phyloP scores from a whole-genome alignment of 73 alveolate genomes.

The Symbiodinium natans region DNA sequence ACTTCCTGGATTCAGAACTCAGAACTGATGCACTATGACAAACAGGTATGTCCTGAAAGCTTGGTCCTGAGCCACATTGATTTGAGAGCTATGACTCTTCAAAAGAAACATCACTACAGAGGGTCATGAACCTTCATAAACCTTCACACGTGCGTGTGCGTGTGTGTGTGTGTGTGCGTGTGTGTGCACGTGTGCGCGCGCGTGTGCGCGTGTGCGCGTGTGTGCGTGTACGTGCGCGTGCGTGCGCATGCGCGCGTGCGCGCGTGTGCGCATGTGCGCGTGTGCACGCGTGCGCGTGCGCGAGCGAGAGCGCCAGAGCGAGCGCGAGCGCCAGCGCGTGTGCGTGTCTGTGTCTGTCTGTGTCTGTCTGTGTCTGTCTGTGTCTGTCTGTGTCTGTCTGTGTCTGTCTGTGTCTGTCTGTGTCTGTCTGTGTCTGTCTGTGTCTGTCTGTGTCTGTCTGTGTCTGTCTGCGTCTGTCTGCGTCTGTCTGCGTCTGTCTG shows the following conservation, averaged over 20 bases:
- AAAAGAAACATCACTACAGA: too few relatives aligned
- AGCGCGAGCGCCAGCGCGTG: too few relatives aligned
- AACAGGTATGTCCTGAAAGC: too few relatives aligned
- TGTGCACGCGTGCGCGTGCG: too few relatives aligned
- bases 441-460: neutral
- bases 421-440: neutral
- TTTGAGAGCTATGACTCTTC: too few relatives aligned
- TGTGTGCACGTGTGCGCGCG: constrained; percentile 4
- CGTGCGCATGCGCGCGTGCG: constrained; percentile 22
- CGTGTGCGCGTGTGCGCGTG: constrained; percentile 11
- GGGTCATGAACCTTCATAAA: too few relatives aligned
- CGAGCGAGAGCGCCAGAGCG: too few relatives aligned
- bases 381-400: neutral
- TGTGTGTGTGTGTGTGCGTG: constrained; percentile 29
- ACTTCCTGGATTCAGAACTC: too few relatives aligned
- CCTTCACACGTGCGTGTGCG: neutral
- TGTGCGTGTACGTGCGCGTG: constrained; percentile 9
- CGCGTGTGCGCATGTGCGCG: constrained; percentile 14
- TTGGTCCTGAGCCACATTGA: too few relatives aligned
- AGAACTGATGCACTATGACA: too few relatives aligned
- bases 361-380: neutral
- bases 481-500: too few relatives aligned
- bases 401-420: neutral
- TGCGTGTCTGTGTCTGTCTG: neutral
- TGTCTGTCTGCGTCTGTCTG: too few relatives aligned